Evolutionary conservation across 208 protist species (phyloP), one percentile per base, ranked within the genome.

Genomic region (Leishmania tarentolae): DNA sequence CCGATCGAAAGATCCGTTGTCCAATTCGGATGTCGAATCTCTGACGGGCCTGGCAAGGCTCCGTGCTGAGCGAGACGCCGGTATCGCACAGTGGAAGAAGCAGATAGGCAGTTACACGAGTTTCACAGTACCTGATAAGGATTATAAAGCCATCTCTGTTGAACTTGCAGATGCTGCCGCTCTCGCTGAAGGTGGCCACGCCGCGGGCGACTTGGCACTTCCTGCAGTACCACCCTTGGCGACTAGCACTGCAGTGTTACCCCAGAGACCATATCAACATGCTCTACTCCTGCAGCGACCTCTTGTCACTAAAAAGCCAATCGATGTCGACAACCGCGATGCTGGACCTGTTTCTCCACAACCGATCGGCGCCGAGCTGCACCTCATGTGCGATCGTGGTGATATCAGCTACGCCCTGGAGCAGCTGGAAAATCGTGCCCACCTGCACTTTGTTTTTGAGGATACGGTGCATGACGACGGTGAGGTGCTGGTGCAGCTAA

Each of bases 391-490:
- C 7, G 94, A 97, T 77, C 82, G 80, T 37, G 94, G 94, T 17
- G 94, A 97, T 68, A 84, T 89, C 63, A 69, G 82, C 6, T 91
- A 94, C 83, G 80, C 92, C 28, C 69, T 90, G 59, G 81, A 87
- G 7, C 82, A 89, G 77, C 73, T 93, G 15, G 83, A 78, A 65
- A 85, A 94, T 68, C 80, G 82, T n/a, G 84, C 84, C 35, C 82
- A 81, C 37, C 77, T 93, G 46, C 85, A 91, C 61, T 86, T 88
- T 42, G 47, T 80, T n/a, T 92, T 87, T 77, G 87, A 91, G 31
- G 91, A 97, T 75, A 87, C 88, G 28, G 72, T 96, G 76, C 90
- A 91, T 40, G 88, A 94, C 52, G 90, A 97, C 46, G 94, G 94
- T 35, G 94, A 96, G 75, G 73, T 97, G 65, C 77, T 95, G 46